Conservation (phyloP, 2,329 filamentous ascomycete species). For the Penicillium corylophilum region DNA sequence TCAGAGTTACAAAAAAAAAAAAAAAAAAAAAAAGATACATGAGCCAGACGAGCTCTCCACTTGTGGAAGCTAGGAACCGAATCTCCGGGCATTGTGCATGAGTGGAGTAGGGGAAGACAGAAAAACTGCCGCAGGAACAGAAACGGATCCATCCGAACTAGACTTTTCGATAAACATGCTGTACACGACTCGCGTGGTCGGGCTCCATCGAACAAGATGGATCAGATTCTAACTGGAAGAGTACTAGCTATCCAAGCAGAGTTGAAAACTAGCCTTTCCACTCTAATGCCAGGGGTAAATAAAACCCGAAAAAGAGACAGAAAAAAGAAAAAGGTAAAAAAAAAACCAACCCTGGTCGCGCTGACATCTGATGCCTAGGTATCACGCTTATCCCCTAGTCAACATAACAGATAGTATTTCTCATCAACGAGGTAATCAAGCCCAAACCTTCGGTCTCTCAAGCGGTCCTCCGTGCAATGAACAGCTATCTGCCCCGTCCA, state of each 20-base stretch:
- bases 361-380: constrained; percentile 24
- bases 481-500: neutral
- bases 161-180: constrained; percentile 12
- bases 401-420: constrained; percentile 3
- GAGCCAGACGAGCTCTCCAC: constrained; percentile 12
- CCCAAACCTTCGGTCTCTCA: constrained; percentile 15
- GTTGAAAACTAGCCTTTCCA: constrained; percentile 8
- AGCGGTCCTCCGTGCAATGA: constrained; percentile 16
- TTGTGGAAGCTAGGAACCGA: constrained; percentile 29
- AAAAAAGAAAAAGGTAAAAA: neutral
- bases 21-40: neutral
- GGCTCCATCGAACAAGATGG: constrained; percentile 21
- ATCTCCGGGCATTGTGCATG: constrained; percentile 30
- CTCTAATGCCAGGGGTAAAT: constrained; percentile 7
- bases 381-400: constrained; percentile 5
- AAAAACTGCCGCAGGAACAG: constrained; percentile 31
- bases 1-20: neutral
- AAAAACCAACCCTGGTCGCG: neutral
- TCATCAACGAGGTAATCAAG: constrained; percentile 12
- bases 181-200: constrained; percentile 22
- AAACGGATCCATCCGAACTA: constrained; percentile 32
- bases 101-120: constrained; percentile 23
- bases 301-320: neutral
- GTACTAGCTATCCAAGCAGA: constrained; percentile 3
- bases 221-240: constrained; percentile 12